These are phyloP conservation scores for Penicillium desertorum DNA, from an alignment of 495 filamentous ascomycete genomes.

Conservation along the genomic window DNA sequence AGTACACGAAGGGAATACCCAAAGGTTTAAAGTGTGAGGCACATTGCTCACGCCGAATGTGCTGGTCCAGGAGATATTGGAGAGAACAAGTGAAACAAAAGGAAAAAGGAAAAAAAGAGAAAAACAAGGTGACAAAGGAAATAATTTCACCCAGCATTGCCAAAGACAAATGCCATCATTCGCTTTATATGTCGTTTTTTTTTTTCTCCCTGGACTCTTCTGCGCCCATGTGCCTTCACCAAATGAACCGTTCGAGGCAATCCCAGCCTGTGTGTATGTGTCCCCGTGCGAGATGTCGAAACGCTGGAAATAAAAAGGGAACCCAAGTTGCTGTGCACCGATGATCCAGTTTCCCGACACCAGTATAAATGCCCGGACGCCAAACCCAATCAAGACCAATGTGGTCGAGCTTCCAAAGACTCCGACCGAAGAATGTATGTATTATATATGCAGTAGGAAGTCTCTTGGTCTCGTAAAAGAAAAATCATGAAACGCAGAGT, in stretches of 20 bases:
- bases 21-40: constrained; percentile 17
- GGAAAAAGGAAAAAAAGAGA: constrained; percentile 18
- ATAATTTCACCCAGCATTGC: constrained; percentile 9
- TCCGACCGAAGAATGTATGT: constrained; percentile 22
- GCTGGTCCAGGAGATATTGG: constrained; percentile 15
- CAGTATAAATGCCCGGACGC: constrained; percentile 44
- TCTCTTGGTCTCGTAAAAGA: constrained; percentile 49
- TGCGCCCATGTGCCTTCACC: neutral
- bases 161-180: constrained; percentile 13
- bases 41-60: constrained; percentile 18
- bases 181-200: constrained; percentile 11
- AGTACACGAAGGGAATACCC: constrained; percentile 11
- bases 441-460: constrained; percentile 39
- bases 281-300: constrained; percentile 7
- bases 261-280: constrained; percentile 6
- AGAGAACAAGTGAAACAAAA: constrained; percentile 17
- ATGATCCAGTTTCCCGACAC: constrained; percentile 32
- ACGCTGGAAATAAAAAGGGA: constrained; percentile 8
- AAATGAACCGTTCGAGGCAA: neutral
- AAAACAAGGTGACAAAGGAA: constrained; percentile 19
- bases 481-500: constrained; percentile 20
- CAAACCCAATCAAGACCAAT: constrained; percentile 39
- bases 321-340: constrained; percentile 31
- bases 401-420: constrained; percentile 23
- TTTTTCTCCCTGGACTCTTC: constrained; percentile 9